Evolutionary conservation across 2,329 filamentous ascomycete species (phyloP), one percentile per base, ranked within the genome.

Genomic region (Colletotrichum orbiculare): DNA sequence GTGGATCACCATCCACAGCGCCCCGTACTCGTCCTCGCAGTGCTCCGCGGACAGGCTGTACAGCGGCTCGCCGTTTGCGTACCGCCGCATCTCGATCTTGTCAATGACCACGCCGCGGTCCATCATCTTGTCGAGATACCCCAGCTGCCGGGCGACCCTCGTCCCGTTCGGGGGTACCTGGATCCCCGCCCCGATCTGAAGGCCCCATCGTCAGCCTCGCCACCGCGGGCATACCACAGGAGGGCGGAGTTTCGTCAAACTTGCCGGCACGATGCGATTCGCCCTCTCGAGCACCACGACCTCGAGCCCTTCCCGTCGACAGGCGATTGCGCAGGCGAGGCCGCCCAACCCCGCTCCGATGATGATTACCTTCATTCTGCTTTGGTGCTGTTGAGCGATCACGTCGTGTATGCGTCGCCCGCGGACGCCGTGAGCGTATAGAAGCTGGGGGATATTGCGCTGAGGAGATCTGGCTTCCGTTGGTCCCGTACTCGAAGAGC

Each of bases 261-360:
- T 42, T 15, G 64, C 64, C 15, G 60, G 54, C 17, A 60, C 45
- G 43, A 64, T 49, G 1, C 60, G 39, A 15, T 34, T 58, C 33
- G 60, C 64, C 25, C 60, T 53, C 42, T 66, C 64, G n/a, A 66
- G 64, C n/a, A 66, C 64, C 7, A 60, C 60, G n/a, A 64, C 64
- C 11, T 66, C 64, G 6, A 66, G n/a, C 2, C 60, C 54, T 10
- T 66, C 60, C 35, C 39, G 11, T 4, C 39, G 49, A 25, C 64
- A 66, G 2, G 60, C 59, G 10, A 66, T 66, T 12, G 64, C 64
- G n/a, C 60, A 64, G n/a, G 60, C 61, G 15, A 66, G 64, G 1
- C 64, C 64, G 39, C 64, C 64, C 6, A 66, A 35, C 13, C 64
- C 64, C 10, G 64, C 64, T 3, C 64, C 64, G 11, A 66, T 17